Base-by-base conservation (phyloP, 371 early-diverging fungal species). In the Basidiobolus meristosporus region DNA sequence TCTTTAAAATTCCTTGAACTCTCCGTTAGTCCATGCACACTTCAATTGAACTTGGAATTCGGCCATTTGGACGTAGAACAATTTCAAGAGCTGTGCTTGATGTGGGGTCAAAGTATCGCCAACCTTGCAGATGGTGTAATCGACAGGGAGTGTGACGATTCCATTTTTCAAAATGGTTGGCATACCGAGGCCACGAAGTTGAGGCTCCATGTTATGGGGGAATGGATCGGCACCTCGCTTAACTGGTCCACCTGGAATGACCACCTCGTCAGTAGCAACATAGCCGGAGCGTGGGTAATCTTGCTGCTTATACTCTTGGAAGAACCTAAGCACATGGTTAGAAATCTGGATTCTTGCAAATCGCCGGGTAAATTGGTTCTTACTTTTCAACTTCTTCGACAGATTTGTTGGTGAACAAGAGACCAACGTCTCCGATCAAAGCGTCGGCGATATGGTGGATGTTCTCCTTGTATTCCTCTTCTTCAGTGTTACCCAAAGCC, bases 191-290 rank as follows among this genome's bases (percentile, higher is more conserved):
- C 55, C 62, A 42, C 95, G 66, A 47, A 96, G 54, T 49, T 86
- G 80, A 31, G 91, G 77, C 54, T 96, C 97, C 89, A 96, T 90
- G 59, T 82, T 92, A 59, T 81, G 76, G n/a, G 96, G 92, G 63
- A 92, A 77, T 20, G 66, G 48, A 40, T 82, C 85, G 34, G 62
- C 62, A 30, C 81, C 81, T 21, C 82, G 70, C 50, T 69, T 56
- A 7, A 92, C 70, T 31, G 82, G 79, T 14, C 96, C 96, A n/a
- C 66, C 80, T n/a, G 82, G 74, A 12, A 95, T 46, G 3, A 57
- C 62, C 16, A 88, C 65, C 21, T 73, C 76, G 39, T 73, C 54
- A 3, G 77, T 70, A 17, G 87, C 88, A 22, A 64, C 50, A 41
- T 53, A 59, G 21, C 89, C 89, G 2, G 85, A 62, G 22, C 91